Conservation (phyloP, 495 filamentous ascomycete species). For the Hyaloscypha bicolor region DNA sequence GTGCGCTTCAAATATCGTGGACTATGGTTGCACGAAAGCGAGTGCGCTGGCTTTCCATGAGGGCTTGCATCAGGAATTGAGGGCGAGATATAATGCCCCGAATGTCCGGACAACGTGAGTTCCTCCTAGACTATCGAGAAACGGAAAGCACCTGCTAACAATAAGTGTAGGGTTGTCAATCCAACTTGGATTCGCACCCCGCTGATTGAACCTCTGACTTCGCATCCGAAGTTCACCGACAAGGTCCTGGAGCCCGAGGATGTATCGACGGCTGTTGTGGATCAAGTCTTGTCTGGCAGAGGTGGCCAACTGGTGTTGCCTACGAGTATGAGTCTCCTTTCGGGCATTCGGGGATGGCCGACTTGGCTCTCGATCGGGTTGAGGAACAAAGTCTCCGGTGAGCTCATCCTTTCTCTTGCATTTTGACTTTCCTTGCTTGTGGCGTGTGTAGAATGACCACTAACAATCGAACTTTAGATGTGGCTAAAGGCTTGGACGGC, state of each 20-base stretch:
- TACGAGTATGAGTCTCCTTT: slow-evolving; percentile 32
- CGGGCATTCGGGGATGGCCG: slow-evolving; percentile 40
- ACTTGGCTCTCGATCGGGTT: slow-evolving; percentile 44
- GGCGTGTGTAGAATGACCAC: neutral
- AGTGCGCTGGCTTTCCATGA: slow-evolving; percentile 70
- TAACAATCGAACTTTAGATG: neutral
- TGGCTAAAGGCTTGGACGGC: slow-evolving; percentile 1
- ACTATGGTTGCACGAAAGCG: slow-evolving; percentile 69
- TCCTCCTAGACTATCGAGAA: slow-evolving; percentile 53
- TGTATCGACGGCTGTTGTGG: slow-evolving; percentile 61
- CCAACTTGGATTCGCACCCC: slow-evolving; percentile 28
- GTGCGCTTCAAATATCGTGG: slow-evolving; percentile 61
- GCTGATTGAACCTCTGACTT: slow-evolving; percentile 12
- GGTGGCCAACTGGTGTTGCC: slow-evolving; percentile 61
- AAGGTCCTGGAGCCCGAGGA: slow-evolving; percentile 60
- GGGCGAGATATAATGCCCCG: slow-evolving; percentile 59
- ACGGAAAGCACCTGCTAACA: neutral
- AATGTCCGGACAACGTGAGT: slow-evolving; percentile 67
- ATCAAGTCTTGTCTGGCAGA: slow-evolving; percentile 57
- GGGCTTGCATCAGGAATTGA: slow-evolving; percentile 64
- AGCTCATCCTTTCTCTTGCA: neutral
- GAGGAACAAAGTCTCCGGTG: slow-evolving; percentile 28
- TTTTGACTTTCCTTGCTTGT: neutral
- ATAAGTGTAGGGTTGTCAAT: slow-evolving; percentile 15
- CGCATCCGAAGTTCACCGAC: slow-evolving; percentile 44